These are phyloP conservation scores for Verticillium klebahnii DNA, from an alignment of 2,329 filamentous ascomycete species.

Conservation along the genomic window DNA sequence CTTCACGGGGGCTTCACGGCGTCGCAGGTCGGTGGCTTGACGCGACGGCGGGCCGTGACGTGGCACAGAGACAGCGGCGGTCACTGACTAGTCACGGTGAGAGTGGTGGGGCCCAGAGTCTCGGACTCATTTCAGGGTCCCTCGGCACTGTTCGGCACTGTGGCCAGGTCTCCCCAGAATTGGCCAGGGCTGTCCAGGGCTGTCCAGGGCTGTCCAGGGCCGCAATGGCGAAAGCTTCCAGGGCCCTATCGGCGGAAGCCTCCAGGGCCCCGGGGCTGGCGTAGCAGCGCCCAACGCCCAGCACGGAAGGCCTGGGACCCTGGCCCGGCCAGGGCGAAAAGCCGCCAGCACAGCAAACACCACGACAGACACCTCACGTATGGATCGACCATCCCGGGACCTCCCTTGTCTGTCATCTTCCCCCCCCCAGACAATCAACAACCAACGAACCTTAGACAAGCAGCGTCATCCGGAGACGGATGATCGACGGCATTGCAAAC, in stretches of 20 bases:
- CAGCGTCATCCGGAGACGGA: neutral
- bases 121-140: neutral
- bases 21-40: too few relatives aligned
- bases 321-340: neutral
- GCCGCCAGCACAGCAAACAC: neutral
- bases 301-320: neutral
- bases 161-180: too few relatives aligned
- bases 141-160: neutral
- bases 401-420: neutral
- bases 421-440: neutral
- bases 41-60: neutral
- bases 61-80: neutral
- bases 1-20: too few relatives aligned
- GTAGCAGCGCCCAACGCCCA: too few relatives aligned
- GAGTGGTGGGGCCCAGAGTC: neutral
- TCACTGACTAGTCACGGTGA: neutral
- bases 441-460: neutral
- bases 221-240: too few relatives aligned
- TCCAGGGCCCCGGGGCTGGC: too few relatives aligned
- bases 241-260: too few relatives aligned
- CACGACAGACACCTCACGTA: neutral
- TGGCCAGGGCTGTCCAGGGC: too few relatives aligned
- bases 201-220: too few relatives aligned
- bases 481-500: neutral
- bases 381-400: neutral